Percentiles rank a stretch among this genome's conserved stretches.
phyloP scores from a whole-genome alignment of 2,329 filamentous ascomycete species.

The Xylariaceae sp. region DNA sequence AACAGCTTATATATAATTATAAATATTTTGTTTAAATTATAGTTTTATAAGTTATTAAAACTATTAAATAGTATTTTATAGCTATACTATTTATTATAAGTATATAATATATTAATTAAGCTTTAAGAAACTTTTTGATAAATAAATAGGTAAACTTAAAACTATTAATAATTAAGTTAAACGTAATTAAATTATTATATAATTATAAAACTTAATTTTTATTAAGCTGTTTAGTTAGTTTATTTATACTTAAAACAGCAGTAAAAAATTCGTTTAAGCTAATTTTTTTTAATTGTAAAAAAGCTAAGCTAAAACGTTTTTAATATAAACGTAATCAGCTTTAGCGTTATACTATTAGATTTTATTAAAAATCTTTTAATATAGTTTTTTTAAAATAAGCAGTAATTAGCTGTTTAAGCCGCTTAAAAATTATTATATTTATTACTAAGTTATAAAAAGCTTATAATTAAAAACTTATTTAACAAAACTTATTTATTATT shows the following conservation, averaged over 20 bases:
- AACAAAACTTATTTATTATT: constrained; percentile 5
- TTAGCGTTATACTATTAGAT: background rate
- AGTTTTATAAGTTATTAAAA: background rate
- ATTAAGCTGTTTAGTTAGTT: background rate
- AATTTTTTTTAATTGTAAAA: background rate
- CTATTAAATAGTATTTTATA: background rate
- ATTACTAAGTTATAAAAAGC: background rate
- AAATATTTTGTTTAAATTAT: background rate
- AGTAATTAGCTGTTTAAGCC: background rate
- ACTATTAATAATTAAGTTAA: background rate
- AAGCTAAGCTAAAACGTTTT: constrained; percentile 11
- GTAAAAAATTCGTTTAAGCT: background rate
- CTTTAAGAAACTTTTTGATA: constrained; percentile 8
- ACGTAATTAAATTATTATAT: constrained; percentile 2
- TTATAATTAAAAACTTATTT: constrained; percentile 6
- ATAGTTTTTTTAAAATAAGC: background rate
- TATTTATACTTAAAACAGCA: background rate
- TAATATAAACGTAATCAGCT: constrained; percentile 1
- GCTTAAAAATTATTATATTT: background rate
- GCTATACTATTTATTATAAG: background rate
- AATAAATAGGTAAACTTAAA: constrained; percentile 12
- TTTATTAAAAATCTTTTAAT: constrained; percentile 3
- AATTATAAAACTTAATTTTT: constrained; percentile 3
- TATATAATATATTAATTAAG: background rate
- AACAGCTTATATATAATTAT: background rate